These are phyloP conservation scores for Trichoderma sp. DNA, from an alignment of 2,329 filamentous ascomycete genomes.

Conservation along the genomic window DNA sequence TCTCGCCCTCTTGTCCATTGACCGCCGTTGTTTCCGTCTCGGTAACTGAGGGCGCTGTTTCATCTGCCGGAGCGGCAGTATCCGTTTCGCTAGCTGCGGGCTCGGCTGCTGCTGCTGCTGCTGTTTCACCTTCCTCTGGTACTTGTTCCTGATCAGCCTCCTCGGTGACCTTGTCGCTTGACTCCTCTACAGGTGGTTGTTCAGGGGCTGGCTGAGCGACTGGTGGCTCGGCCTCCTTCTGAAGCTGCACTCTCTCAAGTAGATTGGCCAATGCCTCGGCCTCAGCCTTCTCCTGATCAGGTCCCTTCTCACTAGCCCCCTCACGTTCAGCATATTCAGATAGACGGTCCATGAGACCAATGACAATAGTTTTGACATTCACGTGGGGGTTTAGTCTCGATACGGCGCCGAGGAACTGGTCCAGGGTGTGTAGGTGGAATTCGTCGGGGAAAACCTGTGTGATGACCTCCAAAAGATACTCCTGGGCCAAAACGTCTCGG, in stretches of 20 bases:
- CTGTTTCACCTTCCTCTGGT: constrained; percentile 31
- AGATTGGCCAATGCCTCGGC: constrained; percentile 79
- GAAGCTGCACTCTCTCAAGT: constrained; percentile 74
- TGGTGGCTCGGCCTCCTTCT: constrained; percentile 52
- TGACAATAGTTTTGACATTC: constrained; percentile 96
- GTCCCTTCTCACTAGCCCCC: constrained; percentile 67
- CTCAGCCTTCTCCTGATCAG: constrained; percentile 75
- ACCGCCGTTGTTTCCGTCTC: constrained; percentile 49
- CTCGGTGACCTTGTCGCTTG: constrained; percentile 26
- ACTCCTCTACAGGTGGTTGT: constrained; percentile 35
- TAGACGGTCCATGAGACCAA: constrained; percentile 93
- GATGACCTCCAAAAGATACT: constrained; percentile 96
- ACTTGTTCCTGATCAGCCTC: constrained; percentile 24
- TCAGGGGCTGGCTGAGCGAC: constrained; percentile 31
- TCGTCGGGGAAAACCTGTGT: constrained; percentile 99
- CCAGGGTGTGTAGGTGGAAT: constrained; percentile 94
- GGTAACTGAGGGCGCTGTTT: constrained; percentile 37
- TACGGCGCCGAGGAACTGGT: constrained; percentile 91
- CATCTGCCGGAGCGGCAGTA: constrained; percentile 30
- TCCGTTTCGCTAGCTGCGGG: constrained; percentile 31
- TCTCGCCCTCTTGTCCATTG: constrained; percentile 45
- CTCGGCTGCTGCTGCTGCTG: constrained; percentile 29
- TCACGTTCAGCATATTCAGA: constrained; percentile 95
- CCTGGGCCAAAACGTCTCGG: constrained; percentile 92
- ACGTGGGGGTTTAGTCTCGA: constrained; percentile 93